phyloP scores from a whole-genome alignment of 352 stramenopile species.

The Phytophthora palmivora region DNA sequence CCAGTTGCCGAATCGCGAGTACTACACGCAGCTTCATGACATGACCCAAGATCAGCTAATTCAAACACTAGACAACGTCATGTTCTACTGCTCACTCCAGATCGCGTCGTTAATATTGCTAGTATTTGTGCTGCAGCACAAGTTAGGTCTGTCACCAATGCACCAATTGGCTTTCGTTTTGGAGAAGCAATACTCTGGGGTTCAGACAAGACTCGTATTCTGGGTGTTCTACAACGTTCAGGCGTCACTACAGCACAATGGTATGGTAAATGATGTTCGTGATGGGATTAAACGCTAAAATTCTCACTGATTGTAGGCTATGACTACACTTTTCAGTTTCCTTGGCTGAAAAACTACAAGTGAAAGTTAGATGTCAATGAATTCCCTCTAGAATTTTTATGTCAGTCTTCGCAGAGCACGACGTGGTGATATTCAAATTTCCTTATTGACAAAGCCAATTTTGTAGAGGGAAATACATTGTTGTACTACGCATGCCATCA shows the following conservation, averaged over 20 bases:
- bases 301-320: constrained; percentile 8
- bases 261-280: constrained; percentile 7
- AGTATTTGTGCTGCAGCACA: constrained; percentile 1
- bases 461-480: no score
- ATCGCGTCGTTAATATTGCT: constrained; percentile 13
- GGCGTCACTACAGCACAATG: constrained; percentile 31
- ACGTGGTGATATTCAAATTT: no score
- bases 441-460: no score
- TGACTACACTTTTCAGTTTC: constrained; percentile 19
- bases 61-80: constrained; percentile 6
- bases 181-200: constrained; percentile 4
- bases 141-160: constrained; percentile 10
- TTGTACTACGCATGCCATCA: no score
- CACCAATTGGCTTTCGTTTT: constrained; percentile 22
- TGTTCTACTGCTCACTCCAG: constrained; percentile 16
- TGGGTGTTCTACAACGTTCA: constrained; percentile 33
- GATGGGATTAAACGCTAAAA: neutral
- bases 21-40: constrained; percentile 27
- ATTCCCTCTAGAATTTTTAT: no score
- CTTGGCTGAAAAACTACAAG: no score
- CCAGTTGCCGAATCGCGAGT: constrained; percentile 33
- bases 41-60: constrained; percentile 6
- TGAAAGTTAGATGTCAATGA: no score
- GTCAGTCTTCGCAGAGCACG: no score
- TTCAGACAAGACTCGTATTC: constrained; percentile 18